phyloP scores from a whole-genome alignment of 2,329 filamentous ascomycete species.

The Venturia carpophila region DNA sequence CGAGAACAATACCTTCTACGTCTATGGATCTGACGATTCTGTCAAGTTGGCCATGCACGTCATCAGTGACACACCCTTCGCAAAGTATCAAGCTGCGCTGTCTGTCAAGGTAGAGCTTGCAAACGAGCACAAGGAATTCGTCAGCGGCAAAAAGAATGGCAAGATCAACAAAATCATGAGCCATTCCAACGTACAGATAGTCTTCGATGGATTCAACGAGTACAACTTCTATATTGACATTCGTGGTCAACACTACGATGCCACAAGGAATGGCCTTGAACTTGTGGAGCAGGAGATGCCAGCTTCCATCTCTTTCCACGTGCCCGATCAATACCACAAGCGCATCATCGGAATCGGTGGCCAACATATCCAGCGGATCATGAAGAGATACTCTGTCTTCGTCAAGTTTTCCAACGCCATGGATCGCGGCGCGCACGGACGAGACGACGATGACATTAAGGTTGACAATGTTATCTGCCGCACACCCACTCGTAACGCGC shows the following conservation, averaged over 20 bases:
- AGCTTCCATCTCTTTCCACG: constrained; percentile 97
- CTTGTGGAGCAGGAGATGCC: constrained; percentile 99
- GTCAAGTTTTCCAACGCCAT: constrained; percentile 99
- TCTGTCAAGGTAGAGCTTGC: constrained; percentile 97
- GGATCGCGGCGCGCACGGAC: constrained; percentile 88
- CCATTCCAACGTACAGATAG: constrained; percentile 97
- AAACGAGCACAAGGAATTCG: constrained; percentile 99
- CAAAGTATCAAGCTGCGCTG: constrained; percentile 69
- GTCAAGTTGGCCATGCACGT: constrained; percentile 94
- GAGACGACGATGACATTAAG: constrained; percentile 96
- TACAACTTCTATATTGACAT: constrained; percentile 99
- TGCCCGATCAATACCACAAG: constrained; percentile 98
- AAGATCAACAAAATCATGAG: constrained; percentile 99
- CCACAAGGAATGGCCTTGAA: constrained; percentile 83
- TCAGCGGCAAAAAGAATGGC: constrained; percentile 98
- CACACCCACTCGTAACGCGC: constrained; percentile 91
- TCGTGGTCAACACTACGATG: constrained; percentile 83
- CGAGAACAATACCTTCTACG: constrained; percentile 86
- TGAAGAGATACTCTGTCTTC: constrained; percentile 99
- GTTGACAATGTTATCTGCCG: constrained; percentile 99
- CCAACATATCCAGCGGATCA: constrained; percentile 97
- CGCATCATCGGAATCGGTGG: constrained; percentile 98
- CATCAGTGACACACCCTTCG: constrained; percentile 84
- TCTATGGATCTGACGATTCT: constrained; percentile 91
- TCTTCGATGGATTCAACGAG: constrained; percentile 98